Evolutionary conservation across 2,329 filamentous ascomycete genomes (phyloP).

Genomic region (Chrysosporium queenslandicum): DNA sequence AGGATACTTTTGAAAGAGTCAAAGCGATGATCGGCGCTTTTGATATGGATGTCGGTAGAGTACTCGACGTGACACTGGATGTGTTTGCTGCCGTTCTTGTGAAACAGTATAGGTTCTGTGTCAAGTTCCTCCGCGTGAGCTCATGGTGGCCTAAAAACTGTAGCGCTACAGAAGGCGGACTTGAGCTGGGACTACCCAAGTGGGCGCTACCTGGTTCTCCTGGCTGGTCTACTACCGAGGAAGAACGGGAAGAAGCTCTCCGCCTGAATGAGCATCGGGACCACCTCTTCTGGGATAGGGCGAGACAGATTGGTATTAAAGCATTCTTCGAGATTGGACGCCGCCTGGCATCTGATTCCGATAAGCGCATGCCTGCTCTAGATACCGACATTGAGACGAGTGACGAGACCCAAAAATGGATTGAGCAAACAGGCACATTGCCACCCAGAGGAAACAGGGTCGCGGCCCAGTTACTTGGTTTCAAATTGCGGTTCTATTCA

Average conservation of each 20-base stretch:
- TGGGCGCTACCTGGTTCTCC: constrained; percentile 71
- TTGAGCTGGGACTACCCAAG: constrained; percentile 57
- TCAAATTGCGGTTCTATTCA: constrained; percentile 93
- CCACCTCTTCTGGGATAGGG: constrained; percentile 66
- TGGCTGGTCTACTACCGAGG: constrained; percentile 54
- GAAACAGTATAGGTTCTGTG: constrained; percentile 86
- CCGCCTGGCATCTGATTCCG: constrained; percentile 52
- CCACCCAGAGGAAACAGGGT: constrained; percentile 80
- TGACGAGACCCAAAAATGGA: constrained; percentile 60
- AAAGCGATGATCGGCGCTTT: constrained; percentile 95
- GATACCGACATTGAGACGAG: constrained; percentile 34
- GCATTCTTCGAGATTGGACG: constrained; percentile 87
- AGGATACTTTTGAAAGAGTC: constrained; percentile 79
- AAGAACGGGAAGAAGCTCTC: constrained; percentile 54
- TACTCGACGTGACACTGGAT: constrained; percentile 87
- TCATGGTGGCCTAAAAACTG: constrained; percentile 87
- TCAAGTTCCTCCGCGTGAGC: constrained; percentile 81
- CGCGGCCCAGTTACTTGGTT: constrained; percentile 87
- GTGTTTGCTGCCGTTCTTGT: constrained; percentile 90
- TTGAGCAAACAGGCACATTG: constrained; percentile 66
- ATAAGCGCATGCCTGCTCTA: constrained; percentile 40
- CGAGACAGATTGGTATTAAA: constrained; percentile 63
- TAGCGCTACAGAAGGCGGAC: constrained; percentile 34
- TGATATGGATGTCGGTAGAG: constrained; percentile 88
- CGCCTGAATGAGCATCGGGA: constrained; percentile 57